These are phyloP conservation scores for Yueomyces sinensis DNA, from an alignment of 805 yeast genomes.

Conservation along the genomic window DNA sequence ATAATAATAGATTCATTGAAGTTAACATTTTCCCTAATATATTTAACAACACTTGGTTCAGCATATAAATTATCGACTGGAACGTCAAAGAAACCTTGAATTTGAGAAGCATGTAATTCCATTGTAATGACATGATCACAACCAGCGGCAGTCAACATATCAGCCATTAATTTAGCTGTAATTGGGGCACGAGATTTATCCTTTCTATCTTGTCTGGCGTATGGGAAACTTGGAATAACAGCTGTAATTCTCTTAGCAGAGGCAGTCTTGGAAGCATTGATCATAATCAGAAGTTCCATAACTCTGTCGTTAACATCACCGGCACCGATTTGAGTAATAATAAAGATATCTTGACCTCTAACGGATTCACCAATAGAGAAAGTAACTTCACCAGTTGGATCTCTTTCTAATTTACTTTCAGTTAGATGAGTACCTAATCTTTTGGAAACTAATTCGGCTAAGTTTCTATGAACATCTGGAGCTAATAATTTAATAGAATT, in stretches of 20 bases:
- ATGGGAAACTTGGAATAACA: constrained; percentile 71
- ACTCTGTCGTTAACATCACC: constrained; percentile 69
- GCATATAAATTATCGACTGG: constrained; percentile 80
- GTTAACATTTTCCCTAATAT: constrained; percentile 50
- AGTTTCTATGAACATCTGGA: constrained; percentile 72
- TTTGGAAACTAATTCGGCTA: constrained; percentile 59
- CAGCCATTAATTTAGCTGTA: constrained; percentile 75
- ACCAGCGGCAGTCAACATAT: constrained; percentile 71
- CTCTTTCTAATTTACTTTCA: constrained; percentile 69
- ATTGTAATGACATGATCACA: constrained; percentile 78
- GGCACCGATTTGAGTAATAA: constrained; percentile 66
- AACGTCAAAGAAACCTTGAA: constrained; percentile 72
- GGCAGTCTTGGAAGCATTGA: constrained; percentile 73
- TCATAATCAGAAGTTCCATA: constrained; percentile 62
- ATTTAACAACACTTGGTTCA: constrained; percentile 68
- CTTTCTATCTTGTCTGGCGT: constrained; percentile 82
- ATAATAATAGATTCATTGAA: constrained; percentile 56
- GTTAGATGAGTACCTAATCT: constrained; percentile 60
- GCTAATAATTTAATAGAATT: constrained; percentile 46
- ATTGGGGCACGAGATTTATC: constrained; percentile 79
- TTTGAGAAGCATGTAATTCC: constrained; percentile 84
- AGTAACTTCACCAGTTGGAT: constrained; percentile 79
- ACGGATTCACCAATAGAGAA: constrained; percentile 83
- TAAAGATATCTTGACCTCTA: constrained; percentile 80
- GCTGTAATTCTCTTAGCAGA: constrained; percentile 76